These are phyloP conservation scores for Cytospora mali DNA, from an alignment of 2,329 filamentous ascomycete genomes.

Conservation along the genomic window DNA sequence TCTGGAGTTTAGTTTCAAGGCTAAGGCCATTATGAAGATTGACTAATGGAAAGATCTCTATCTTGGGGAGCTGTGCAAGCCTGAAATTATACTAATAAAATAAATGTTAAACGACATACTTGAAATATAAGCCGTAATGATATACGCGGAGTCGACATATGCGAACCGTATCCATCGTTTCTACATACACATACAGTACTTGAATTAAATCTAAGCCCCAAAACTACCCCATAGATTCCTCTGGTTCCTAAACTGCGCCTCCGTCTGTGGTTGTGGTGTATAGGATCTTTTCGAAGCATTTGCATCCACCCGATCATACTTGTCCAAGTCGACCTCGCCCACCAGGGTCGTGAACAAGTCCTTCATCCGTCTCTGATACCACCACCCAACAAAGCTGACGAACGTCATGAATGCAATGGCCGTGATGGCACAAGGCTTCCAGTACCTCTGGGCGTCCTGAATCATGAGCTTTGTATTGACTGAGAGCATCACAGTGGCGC, in stretches of 20 bases:
- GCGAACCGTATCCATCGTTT: no score
- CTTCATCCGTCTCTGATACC: slow-evolving; percentile 35
- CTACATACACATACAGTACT: no score
- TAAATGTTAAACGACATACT: no score
- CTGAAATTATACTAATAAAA: no score
- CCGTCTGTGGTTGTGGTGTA: no score
- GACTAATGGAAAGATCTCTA: no score
- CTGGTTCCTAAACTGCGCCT: neutral
- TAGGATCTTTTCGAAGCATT: neutral
- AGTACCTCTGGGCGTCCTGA: slow-evolving; percentile 22
- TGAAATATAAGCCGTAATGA: no score
- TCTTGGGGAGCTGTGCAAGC: no score
- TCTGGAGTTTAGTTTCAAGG: no score
- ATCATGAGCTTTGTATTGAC: slow-evolving; percentile 11
- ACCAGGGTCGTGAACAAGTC: slow-evolving; percentile 30
- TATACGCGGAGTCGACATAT: no score
- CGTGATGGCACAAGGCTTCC: slow-evolving; percentile 31
- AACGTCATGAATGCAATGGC: slow-evolving; percentile 34
- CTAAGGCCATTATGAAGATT: no score
- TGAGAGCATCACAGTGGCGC: slow-evolving; percentile 5
- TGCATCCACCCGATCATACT: slow-evolving; percentile 7
- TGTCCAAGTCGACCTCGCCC: slow-evolving; percentile 11
- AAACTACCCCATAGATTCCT: neutral
- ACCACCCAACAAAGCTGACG: slow-evolving; percentile 34
- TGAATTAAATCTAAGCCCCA: no score